These are phyloP conservation scores for Hanseniaspora singularis DNA, from an alignment of 805 yeast species.

Conservation along the genomic window DNA sequence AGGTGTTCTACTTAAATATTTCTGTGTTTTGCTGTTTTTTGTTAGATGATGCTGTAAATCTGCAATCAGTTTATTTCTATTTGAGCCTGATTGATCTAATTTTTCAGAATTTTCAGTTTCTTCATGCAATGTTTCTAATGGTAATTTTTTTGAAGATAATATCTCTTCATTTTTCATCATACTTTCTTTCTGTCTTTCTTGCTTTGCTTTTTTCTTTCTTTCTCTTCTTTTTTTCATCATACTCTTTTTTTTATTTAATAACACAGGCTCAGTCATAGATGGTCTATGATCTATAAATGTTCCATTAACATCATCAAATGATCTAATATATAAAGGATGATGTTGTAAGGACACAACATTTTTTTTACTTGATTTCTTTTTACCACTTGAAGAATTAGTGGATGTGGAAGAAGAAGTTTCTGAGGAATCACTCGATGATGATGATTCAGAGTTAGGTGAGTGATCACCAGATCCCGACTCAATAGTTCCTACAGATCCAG, in stretches of 20 bases:
- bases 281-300: conserved; percentile 16
- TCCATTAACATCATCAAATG: conserved; percentile 16
- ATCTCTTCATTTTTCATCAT: conserved; percentile 16
- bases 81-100: background rate
- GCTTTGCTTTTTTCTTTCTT: conserved; percentile 14
- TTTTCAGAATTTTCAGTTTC: background rate
- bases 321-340: conserved; percentile 14
- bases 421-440: no score
- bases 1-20: no score
- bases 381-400: background rate
- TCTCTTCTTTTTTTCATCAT: conserved; percentile 18
- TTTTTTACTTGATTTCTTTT: conserved; percentile 8
- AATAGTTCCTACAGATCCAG: no score
- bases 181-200: conserved; percentile 25
- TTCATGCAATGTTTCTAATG: conserved; percentile 13
- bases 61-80: conserved; percentile 11
- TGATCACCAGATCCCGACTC: no score
- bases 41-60: conserved; percentile 5
- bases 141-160: background rate
- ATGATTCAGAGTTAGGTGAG: no score
- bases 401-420: background rate
- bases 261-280: conserved; percentile 15
- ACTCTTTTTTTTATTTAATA: conserved; percentile 13
- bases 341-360: conserved; percentile 5
- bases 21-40: background rate